These are phyloP conservation scores for Vaccinium darrowii DNA, from an alignment of 148 eudicot genomes.

Conservation along the genomic window DNA sequence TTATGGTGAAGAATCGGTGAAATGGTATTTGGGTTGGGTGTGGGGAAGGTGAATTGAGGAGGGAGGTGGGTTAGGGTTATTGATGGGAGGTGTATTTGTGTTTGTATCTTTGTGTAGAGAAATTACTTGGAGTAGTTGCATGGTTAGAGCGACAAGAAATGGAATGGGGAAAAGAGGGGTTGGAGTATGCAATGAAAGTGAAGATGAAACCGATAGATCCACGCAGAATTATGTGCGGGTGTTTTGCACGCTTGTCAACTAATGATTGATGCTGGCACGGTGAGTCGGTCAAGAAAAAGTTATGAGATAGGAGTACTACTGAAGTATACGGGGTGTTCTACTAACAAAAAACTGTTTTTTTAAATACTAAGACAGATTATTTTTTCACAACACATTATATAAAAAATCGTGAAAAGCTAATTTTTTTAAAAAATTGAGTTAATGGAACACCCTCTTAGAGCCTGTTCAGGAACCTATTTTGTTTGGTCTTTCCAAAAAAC, in stretches of 20 bases:
- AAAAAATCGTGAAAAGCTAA: too few species aligned
- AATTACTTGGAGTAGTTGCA: slow-evolving; percentile 3
- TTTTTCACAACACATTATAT: too few species aligned
- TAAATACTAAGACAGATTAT: too few species aligned
- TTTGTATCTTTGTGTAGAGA: not conserved
- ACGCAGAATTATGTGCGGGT: not conserved
- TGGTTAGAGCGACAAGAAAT: not conserved
- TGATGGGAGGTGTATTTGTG: not conserved
- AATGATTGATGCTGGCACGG: not conserved
- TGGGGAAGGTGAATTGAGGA: not conserved
- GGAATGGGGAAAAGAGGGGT: not conserved
- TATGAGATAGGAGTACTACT: too few species aligned
- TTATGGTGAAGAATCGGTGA: not conserved
- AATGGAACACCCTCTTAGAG: too few species aligned
- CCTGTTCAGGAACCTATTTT: too few species aligned
- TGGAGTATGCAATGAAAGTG: not conserved
- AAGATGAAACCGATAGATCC: not conserved
- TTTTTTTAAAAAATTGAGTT: too few species aligned
- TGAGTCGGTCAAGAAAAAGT: too few species aligned
- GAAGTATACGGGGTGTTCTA: too few species aligned
- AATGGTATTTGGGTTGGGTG: not conserved
- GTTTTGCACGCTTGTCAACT: not conserved
- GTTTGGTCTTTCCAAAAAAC: too few species aligned
- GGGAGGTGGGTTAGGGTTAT: not conserved
- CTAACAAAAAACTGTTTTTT: too few species aligned